Conservation (phyloP, 2,329 filamentous ascomycete species). For the Ceratocystis cacaofunesta region DNA sequence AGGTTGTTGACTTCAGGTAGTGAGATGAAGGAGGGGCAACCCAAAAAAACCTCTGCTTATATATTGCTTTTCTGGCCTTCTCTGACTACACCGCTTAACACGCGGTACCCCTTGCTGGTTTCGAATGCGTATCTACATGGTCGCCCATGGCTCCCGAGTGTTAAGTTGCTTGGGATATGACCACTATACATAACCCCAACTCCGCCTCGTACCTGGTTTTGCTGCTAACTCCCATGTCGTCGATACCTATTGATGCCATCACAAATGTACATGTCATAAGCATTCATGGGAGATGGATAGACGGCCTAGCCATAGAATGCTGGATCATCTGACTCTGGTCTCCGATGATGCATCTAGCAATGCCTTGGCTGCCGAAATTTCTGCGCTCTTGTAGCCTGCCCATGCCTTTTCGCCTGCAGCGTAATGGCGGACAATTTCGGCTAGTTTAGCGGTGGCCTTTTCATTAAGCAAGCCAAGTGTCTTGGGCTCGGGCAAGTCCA, state of each 20-base stretch:
- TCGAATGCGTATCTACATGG: too few relatives aligned
- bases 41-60: too few relatives aligned
- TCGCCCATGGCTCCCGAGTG: too few relatives aligned
- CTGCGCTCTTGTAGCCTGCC: constrained; percentile 56
- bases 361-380: constrained; percentile 56
- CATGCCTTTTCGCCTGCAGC: constrained; percentile 47
- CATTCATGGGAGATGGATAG: background rate
- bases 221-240: background rate
- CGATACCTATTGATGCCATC: background rate
- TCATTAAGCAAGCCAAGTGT: constrained; percentile 56
- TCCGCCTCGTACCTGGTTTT: background rate
- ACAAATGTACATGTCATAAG: background rate
- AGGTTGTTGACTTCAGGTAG: too few relatives aligned
- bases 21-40: too few relatives aligned
- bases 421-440: constrained; percentile 57
- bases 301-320: background rate
- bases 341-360: constrained; percentile 43
- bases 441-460: constrained; percentile 56
- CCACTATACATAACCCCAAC: background rate
- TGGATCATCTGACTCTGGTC: constrained; percentile 28
- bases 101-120: too few relatives aligned
- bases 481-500: constrained; percentile 39
- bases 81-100: too few relatives aligned
- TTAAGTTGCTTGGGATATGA: background rate
- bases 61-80: too few relatives aligned